These are phyloP conservation scores for Capsicum pubescens DNA, from an alignment of 257 asterid genomes.

Conservation along the genomic window DNA sequence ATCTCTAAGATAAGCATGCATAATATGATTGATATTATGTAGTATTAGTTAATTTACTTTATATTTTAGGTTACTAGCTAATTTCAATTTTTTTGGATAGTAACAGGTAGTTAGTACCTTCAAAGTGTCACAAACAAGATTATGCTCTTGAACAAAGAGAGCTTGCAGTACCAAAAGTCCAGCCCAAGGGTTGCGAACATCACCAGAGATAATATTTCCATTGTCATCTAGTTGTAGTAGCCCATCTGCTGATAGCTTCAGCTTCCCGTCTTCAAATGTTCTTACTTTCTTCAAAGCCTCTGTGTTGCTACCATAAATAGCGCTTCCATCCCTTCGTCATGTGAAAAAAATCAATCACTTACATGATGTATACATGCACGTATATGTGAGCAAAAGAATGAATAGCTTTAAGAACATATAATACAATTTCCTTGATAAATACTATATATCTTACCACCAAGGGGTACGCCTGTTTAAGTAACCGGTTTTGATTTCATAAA, in stretches of 20 bases:
- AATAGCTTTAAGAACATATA: no score
- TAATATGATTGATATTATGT: no score
- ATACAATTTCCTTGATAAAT: background rate
- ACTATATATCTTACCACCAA: slow-evolving; percentile 52
- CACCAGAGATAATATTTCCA: slow-evolving; percentile 57
- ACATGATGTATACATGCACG: no score
- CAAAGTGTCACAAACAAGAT: slow-evolving; percentile 59
- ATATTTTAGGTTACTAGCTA: no score
- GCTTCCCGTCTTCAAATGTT: slow-evolving; percentile 60
- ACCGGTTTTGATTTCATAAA: slow-evolving; percentile 48
- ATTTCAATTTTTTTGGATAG: no score
- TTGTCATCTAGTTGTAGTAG: slow-evolving; percentile 48
- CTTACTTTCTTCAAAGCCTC: slow-evolving; percentile 45
- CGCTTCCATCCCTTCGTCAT: slow-evolving; percentile 69
- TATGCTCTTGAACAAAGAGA: slow-evolving; percentile 66
- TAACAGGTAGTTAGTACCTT: slow-evolving; percentile 38
- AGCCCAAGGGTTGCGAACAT: slow-evolving; percentile 68
- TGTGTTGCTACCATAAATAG: slow-evolving; percentile 54
- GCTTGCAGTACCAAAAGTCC: slow-evolving; percentile 62
- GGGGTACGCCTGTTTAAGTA: slow-evolving; percentile 60
- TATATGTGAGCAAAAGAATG: no score
- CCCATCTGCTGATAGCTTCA: slow-evolving; percentile 54
- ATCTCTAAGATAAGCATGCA: no score
- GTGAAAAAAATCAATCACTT: background rate
- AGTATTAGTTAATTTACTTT: no score